Conservation (phyloP, 495 filamentous ascomycete species). For the Aspergillus bertholletiae region DNA sequence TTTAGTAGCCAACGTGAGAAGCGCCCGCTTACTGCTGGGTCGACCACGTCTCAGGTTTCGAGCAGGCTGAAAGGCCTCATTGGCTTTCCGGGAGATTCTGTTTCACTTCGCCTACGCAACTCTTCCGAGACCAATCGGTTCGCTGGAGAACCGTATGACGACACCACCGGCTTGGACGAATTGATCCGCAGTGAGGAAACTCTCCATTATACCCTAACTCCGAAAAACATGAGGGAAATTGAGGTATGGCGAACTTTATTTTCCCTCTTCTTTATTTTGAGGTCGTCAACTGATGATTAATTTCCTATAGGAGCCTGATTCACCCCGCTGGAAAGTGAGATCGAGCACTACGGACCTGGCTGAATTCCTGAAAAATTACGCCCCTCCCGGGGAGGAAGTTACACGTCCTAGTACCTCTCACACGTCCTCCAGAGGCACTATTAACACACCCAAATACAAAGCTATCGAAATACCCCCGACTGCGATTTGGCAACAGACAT, state of each 20-base stretch:
- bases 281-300: too few species aligned
- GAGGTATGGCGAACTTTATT: slow-evolving; percentile 59
- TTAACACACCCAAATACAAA: slow-evolving; percentile 24
- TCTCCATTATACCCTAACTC: slow-evolving; percentile 90
- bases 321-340: slow-evolving; percentile 31
- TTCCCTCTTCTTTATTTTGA: too few species aligned
- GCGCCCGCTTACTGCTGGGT: slow-evolving; percentile 53
- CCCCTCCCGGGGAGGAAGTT: slow-evolving; percentile 25
- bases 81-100: slow-evolving; percentile 10
- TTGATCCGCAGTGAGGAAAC: slow-evolving; percentile 88
- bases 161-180: slow-evolving; percentile 68
- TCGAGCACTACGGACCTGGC: slow-evolving; percentile 35
- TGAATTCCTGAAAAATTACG: slow-evolving; percentile 34
- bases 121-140: slow-evolving; percentile 47
- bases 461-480: slow-evolving; percentile 25
- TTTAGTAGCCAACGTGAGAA: slow-evolving; percentile 46
- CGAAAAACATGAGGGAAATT: slow-evolving; percentile 81
- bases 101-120: slow-evolving; percentile 37
- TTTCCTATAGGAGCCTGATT: slow-evolving; percentile 47
- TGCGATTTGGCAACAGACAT: slow-evolving; percentile 25
- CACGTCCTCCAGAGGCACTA: slow-evolving; percentile 19
- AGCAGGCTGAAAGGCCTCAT: slow-evolving; percentile 53
- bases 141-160: slow-evolving; percentile 44
- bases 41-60: slow-evolving; percentile 50
- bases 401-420: slow-evolving; percentile 19